phyloP scores from a whole-genome alignment of 192 early-diverging fungal genomes.

The Backusella tuberculispora region DNA sequence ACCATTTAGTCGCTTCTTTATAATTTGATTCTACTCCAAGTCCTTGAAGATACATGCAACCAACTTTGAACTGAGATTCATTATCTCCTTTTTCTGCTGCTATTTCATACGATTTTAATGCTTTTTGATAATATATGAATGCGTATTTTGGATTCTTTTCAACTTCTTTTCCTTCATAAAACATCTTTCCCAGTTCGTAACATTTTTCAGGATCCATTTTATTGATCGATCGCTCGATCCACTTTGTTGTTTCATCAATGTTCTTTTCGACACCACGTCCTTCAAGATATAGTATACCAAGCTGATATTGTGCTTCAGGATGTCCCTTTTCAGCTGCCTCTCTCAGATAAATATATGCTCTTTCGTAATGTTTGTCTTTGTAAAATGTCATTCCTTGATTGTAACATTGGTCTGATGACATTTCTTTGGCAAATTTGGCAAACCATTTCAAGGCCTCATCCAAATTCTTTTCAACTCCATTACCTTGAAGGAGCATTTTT shows the following conservation, averaged over 20 bases:
- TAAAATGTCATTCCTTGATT: neutral
- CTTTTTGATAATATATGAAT: neutral
- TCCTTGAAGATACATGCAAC: neutral
- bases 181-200: neutral
- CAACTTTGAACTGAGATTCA: neutral
- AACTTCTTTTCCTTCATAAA: neutral
- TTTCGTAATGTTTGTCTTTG: neutral
- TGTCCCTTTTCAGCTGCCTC: neutral
- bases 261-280: neutral
- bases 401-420: neutral
- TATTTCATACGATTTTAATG: conserved; percentile 24
- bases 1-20: conserved; percentile 58
- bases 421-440: neutral
- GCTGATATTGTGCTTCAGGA: neutral
- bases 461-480: conserved; percentile 53
- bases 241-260: neutral
- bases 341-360: too few species aligned
- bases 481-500: conserved; percentile 58
- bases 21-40: conserved; percentile 32
- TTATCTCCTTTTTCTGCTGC: conserved; percentile 47
- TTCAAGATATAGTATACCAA: neutral
- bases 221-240: too few species aligned
- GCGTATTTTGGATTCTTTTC: neutral
- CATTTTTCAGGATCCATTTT: neutral
- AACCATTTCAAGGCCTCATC: conserved; percentile 35